Conservation (phyloP, 345 rosid species). For the Citrus glauca region DNA sequence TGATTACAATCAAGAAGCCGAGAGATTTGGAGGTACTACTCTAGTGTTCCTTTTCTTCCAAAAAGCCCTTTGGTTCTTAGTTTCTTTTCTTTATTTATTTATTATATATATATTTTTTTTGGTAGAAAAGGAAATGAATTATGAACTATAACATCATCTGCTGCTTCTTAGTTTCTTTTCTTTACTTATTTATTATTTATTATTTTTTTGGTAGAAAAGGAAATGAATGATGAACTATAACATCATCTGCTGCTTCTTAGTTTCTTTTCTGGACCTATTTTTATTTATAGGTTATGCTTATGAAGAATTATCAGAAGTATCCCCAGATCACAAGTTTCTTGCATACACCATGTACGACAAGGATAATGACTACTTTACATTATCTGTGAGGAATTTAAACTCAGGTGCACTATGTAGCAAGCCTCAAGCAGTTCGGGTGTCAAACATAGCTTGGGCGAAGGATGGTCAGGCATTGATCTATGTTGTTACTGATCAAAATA, state of each 20-base stretch:
- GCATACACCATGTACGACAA: conserved; percentile 99
- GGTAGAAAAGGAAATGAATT: not conserved
- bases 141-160: not conserved
- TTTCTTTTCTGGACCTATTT: not conserved
- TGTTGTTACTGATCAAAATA: conserved; percentile 79
- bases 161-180: not conserved
- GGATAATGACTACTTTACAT: conserved; percentile 74
- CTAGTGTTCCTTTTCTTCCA: conserved; percentile 3
- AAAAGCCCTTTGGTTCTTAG: not conserved
- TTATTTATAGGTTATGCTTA: conserved; percentile 70
- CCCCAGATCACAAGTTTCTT: conserved; percentile 85
- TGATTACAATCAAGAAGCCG: conserved; percentile 94
- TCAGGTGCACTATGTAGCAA: conserved; percentile 90
- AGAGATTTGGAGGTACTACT: conserved; percentile 87
- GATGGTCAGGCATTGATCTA: conserved; percentile 82
- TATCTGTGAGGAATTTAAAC: conserved; percentile 80
- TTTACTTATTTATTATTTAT: too few species aligned
- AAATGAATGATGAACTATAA: not conserved
- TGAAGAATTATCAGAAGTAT: conserved; percentile 90
- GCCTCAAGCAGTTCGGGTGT: conserved; percentile 84
- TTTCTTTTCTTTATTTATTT: too few species aligned
- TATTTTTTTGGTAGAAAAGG: not conserved
- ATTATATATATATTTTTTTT: too few species aligned
- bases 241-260: not conserved
- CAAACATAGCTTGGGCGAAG: conserved; percentile 87